Conservation (phyloP, 345 rosid genomes). For the Dovyalis caffra region DNA sequence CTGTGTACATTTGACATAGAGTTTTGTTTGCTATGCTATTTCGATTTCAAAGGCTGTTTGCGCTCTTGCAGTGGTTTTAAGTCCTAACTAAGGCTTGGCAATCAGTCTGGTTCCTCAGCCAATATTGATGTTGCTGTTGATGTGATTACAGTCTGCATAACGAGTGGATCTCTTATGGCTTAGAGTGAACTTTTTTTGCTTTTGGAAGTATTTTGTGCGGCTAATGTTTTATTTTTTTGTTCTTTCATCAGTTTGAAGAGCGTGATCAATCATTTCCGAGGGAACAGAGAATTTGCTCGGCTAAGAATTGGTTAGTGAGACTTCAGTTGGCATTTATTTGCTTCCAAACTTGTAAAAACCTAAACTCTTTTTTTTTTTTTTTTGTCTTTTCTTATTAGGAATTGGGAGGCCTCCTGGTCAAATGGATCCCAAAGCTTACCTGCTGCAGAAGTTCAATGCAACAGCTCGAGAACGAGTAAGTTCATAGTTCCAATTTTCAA, state of each 20-base stretch:
- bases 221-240: not conserved
- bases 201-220: not conserved
- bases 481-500: not conserved
- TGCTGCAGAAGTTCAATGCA: constrained; percentile 77
- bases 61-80: not conserved
- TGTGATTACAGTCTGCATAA: not conserved
- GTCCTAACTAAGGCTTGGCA: not conserved
- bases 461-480: constrained; percentile 62
- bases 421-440: constrained; percentile 96
- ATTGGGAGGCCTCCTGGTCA: constrained; percentile 90
- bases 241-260: constrained; percentile 40
- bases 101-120: not conserved
- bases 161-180: not conserved
- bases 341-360: not conserved
- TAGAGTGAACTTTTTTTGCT: not conserved
- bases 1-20: not conserved
- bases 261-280: constrained; percentile 70
- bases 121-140: not conserved
- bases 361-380: not conserved
- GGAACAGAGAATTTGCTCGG: constrained; percentile 80
- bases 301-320: constrained; percentile 71
- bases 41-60: not conserved
- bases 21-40: not conserved
- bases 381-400: constrained; percentile 47
- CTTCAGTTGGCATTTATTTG: not conserved